phyloP scores from a whole-genome alignment of 2,329 filamentous ascomycete species.

The Colletotrichum viniferum region DNA sequence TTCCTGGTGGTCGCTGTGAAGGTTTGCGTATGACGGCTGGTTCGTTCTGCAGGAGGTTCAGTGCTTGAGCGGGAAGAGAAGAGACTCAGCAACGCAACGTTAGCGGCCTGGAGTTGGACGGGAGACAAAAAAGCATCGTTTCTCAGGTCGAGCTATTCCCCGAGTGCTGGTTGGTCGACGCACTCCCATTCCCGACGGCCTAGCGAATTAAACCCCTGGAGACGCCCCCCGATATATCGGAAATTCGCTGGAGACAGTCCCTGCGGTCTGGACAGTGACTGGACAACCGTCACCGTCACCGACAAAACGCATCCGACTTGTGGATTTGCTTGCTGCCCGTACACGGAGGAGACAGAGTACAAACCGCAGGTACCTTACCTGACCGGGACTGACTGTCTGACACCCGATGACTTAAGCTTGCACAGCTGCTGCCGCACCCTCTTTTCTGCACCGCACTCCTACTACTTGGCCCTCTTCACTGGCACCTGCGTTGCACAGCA shows the following conservation, averaged over 20 bases:
- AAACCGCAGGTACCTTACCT: not conserved
- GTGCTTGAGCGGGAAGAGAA: not conserved
- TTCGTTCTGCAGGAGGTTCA: not conserved
- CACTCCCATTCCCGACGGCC: not conserved
- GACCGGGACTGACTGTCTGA: conserved; percentile 15
- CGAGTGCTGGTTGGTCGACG: conserved; percentile 10
- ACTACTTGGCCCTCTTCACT: not conserved
- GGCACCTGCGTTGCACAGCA: not conserved
- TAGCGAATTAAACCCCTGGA: conserved; percentile 8
- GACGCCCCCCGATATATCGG: conserved; percentile 19
- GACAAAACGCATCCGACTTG: not conserved
- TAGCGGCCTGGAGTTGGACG: not conserved
- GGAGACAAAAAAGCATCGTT: conserved; percentile 8
- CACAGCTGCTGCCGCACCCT: conserved; percentile 12
- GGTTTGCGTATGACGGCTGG: not conserved
- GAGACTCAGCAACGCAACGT: not conserved
- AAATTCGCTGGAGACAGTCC: conserved; percentile 15
- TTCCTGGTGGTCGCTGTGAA: not conserved
- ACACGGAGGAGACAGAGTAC: not conserved
- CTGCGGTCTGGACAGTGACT: conserved; percentile 9
- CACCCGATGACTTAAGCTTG: conserved; percentile 18
- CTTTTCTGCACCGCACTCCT: conserved; percentile 17
- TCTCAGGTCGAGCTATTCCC: not conserved
- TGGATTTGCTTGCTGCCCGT: not conserved
- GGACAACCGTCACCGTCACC: conserved; percentile 21